Percentiles rank a stretch among this genome's conserved stretches.
phyloP scores from a whole-genome alignment of 768 basidiomycete species.

The Leucocoprinus leucothites region DNA sequence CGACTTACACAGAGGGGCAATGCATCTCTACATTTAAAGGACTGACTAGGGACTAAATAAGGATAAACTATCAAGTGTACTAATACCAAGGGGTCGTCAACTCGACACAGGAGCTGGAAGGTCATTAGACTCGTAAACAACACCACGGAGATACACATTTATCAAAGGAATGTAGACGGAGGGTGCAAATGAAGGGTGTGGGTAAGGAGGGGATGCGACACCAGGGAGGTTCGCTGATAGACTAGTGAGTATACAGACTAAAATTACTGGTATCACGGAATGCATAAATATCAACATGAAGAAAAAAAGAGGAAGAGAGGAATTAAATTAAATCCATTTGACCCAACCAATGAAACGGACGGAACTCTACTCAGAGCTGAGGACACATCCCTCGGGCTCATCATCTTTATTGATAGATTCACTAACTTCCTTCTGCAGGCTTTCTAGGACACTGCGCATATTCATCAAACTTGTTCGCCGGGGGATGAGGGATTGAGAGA shows the following conservation, averaged over 20 bases:
- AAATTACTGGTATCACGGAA: no score
- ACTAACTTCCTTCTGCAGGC: background rate
- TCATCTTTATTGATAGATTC: background rate
- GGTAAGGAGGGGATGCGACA: background rate
- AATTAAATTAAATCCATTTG: background rate
- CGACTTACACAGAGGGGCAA: no score
- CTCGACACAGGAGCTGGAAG: background rate
- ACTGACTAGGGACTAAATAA: no score
- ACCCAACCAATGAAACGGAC: background rate
- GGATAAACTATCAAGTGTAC: no score
- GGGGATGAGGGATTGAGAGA: background rate
- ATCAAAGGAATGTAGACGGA: background rate
- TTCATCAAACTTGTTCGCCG: slow-evolving; percentile 3
- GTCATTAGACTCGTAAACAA: slow-evolving; percentile 1
- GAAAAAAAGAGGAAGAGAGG: background rate
- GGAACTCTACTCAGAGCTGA: background rate
- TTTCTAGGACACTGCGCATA: background rate
- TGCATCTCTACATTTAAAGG: no score
- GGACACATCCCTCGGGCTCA: background rate
- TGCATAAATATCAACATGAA: no score
- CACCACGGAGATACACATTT: background rate
- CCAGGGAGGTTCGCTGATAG: no score
- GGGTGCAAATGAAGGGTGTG: background rate
- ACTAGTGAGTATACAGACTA: no score
- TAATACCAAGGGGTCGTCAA: no score